Conservation (phyloP, 2,329 filamentous ascomycete genomes). For the Escovopsis sp. region DNA sequence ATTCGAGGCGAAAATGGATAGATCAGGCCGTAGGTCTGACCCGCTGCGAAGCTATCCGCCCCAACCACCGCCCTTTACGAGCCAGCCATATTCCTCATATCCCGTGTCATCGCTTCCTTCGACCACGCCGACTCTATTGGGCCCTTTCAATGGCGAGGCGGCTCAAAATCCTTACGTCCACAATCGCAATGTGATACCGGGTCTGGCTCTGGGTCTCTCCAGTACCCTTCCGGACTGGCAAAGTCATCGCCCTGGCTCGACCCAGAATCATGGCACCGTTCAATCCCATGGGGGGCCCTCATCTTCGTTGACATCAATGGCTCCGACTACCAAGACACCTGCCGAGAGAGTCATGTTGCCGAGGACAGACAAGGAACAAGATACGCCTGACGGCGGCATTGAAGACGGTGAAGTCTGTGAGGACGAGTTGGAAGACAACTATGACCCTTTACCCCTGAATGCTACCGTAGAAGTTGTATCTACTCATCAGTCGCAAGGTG, state of each 20-base stretch:
- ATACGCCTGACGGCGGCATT: constrained; percentile 9
- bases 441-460: constrained; percentile 25
- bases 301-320: too few species aligned
- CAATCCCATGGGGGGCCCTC: too few species aligned
- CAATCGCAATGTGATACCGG: constrained; percentile 19
- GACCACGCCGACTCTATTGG: constrained; percentile 3
- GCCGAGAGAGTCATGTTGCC: neutral
- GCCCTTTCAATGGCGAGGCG: constrained; percentile 4
- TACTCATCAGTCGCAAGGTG: neutral
- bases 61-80: constrained; percentile 6
- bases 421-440: constrained; percentile 43
- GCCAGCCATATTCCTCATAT: constrained; percentile 10
- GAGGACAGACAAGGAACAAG: neutral
- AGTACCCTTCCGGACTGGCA: constrained; percentile 5
- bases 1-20: constrained; percentile 14
- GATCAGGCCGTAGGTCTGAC: constrained; percentile 14
- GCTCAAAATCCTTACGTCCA: constrained; percentile 11
- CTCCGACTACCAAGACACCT: neutral
- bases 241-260: neutral
- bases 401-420: constrained; percentile 74
- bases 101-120: constrained; percentile 4
- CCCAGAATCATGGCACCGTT: neutral
- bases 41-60: constrained; percentile 6
- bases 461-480: neutral
- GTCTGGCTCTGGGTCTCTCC: constrained; percentile 17